phyloP scores from a whole-genome alignment of 176 grass and related monocot species.

The Musa beccarii region DNA sequence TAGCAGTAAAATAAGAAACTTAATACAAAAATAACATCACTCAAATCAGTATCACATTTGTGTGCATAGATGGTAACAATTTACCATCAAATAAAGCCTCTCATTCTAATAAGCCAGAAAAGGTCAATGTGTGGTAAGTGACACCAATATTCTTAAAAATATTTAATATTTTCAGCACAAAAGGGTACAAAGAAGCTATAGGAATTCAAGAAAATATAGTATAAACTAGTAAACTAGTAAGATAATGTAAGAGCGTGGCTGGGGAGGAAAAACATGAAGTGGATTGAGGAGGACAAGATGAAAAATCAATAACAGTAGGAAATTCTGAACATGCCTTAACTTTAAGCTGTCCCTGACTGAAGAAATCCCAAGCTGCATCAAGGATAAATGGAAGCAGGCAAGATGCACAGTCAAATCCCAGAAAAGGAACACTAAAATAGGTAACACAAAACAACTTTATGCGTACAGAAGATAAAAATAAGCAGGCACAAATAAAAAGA shows the following conservation, averaged over 20 bases:
- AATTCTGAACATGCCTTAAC: slow-evolving; percentile 37
- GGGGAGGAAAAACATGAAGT: not conserved
- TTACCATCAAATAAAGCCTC: no score
- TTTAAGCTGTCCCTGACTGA: slow-evolving; percentile 37
- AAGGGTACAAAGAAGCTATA: not conserved
- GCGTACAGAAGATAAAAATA: not conserved
- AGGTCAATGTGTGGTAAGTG: no score
- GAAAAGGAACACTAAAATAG: not conserved
- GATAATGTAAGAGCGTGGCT: not conserved
- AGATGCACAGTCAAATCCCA: not conserved
- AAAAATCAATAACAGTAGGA: not conserved
- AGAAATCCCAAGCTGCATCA: slow-evolving; percentile 80
- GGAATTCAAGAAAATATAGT: not conserved
- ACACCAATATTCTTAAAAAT: no score
- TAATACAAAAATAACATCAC: not conserved
- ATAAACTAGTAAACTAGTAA: not conserved
- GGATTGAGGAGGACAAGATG: not conserved
- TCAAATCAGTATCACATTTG: not conserved
- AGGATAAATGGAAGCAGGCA: slow-evolving; percentile 5
- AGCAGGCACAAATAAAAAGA: not conserved
- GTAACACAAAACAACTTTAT: no score
- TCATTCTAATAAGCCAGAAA: no score
- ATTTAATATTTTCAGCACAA: not conserved
- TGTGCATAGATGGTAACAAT: not conserved
- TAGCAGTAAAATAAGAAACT: not conserved